Percentiles rank a stretch among this genome's conserved stretches.
Evolutionary conservation across 2,329 filamentous ascomycete species (phyloP).

Genomic region (Trichoderma sp.): DNA sequence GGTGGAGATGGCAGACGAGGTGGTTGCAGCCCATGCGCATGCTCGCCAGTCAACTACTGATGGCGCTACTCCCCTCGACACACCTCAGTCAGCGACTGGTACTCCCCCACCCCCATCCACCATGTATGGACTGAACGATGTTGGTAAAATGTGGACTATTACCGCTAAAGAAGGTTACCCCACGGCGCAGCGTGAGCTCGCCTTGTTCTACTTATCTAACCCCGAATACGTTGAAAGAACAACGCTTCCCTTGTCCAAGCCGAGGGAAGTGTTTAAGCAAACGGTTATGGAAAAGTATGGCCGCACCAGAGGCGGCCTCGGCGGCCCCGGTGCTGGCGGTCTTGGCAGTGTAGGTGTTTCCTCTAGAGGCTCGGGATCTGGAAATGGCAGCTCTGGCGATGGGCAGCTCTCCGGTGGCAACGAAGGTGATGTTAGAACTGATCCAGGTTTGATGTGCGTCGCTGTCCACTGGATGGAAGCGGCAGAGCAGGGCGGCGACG

Average conservation of each 20-base stretch:
- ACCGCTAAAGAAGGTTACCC: constrained; percentile 84
- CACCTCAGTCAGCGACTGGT: constrained; percentile 37
- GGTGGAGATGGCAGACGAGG: constrained; percentile 60
- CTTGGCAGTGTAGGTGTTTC: constrained; percentile 27
- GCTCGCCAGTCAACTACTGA: constrained; percentile 50
- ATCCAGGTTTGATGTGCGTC: constrained; percentile 87
- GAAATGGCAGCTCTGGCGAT: constrained; percentile 23
- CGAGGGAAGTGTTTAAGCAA: constrained; percentile 86
- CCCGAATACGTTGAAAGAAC: constrained; percentile 80
- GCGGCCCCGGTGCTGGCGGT: constrained; percentile 25
- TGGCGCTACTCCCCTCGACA: constrained; percentile 27
- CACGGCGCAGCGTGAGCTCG: constrained; percentile 87
- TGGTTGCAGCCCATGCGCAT: constrained; percentile 61
- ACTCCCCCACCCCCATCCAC: constrained; percentile 51
- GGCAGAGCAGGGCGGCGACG: constrained; percentile 80
- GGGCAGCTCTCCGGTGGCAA: constrained; percentile 31
- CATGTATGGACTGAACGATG: constrained; percentile 72
- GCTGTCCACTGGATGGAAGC: constrained; percentile 97
- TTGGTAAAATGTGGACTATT: constrained; percentile 85
- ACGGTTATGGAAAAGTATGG: constrained; percentile 73
- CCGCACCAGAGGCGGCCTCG: constrained; percentile 32
- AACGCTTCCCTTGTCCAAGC: constrained; percentile 78
- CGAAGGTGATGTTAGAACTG: constrained; percentile 59
- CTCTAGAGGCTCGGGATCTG: constrained; percentile 25
- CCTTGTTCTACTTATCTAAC: constrained; percentile 87